Percentiles rank a stretch among this genome's conserved stretches.
These are phyloP conservation scores for Phycomyces blakesleeanus DNA, from an alignment of 192 early-diverging fungal genomes.

Conservation along the genomic window DNA sequence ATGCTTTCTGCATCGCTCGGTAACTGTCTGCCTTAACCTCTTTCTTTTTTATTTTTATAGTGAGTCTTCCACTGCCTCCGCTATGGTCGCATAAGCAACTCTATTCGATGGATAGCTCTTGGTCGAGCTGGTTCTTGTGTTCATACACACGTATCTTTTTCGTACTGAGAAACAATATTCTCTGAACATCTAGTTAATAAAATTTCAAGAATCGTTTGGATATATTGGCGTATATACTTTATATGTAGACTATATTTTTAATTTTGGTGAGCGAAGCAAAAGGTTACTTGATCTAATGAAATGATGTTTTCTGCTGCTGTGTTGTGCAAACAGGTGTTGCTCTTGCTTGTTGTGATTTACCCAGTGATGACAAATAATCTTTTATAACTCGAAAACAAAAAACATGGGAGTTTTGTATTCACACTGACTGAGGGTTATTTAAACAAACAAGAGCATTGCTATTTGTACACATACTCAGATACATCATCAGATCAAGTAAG, in stretches of 20 bases:
- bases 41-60: slow-evolving; percentile 35
- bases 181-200: no score
- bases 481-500: no score
- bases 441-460: not conserved
- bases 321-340: not conserved
- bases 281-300: not conserved
- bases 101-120: not conserved
- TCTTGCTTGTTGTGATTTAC: not conserved
- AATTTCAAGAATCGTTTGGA: no score
- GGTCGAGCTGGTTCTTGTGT: not conserved
- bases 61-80: slow-evolving; percentile 47
- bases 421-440: slow-evolving; percentile 16
- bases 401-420: slow-evolving; percentile 20
- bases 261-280: no score
- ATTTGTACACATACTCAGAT: no score
- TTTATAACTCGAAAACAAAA: slow-evolving; percentile 2
- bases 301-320: not conserved
- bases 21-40: slow-evolving; percentile 40
- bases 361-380: slow-evolving; percentile 6
- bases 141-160: slow-evolving; percentile 12
- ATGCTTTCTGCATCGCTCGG: slow-evolving; percentile 29
- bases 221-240: no score
- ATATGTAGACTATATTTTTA: no score
- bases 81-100: slow-evolving; percentile 31
- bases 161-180: not conserved